Conservation (phyloP, 257 asterid species). For the Verbena officinalis region DNA sequence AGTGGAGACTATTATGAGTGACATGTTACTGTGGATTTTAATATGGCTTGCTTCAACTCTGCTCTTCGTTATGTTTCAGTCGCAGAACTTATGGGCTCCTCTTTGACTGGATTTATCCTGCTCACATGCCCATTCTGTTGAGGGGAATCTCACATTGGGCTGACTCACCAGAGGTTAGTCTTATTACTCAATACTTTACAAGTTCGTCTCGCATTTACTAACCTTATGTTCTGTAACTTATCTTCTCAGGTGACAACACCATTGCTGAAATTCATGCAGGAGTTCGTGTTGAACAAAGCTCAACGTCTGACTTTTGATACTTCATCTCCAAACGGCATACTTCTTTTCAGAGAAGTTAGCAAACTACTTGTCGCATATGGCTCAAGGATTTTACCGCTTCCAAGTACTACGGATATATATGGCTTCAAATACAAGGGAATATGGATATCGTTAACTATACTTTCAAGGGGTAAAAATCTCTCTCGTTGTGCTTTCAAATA, state of each 20-base stretch:
- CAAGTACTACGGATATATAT: constrained; percentile 80
- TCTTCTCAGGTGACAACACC: constrained; percentile 89
- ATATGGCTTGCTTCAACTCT: constrained; percentile 24
- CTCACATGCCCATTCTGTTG: constrained; percentile 84
- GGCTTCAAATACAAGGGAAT: constrained; percentile 95
- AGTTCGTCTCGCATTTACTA: constrained; percentile 21
- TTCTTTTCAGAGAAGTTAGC: constrained; percentile 97
- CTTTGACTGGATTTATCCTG: constrained; percentile 98
- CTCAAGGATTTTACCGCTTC: constrained; percentile 76
- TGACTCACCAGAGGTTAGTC: constrained; percentile 87
- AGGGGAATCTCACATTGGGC: constrained; percentile 96
- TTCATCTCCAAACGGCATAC: constrained; percentile 97
- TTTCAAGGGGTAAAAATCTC: constrained; percentile 69
- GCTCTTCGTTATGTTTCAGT: constrained; percentile 50
- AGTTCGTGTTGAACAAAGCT: constrained; percentile 90
- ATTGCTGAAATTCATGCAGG: constrained; percentile 88
- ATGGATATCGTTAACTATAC: constrained; percentile 87
- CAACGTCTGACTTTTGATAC: constrained; percentile 93
- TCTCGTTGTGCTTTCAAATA: constrained; percentile 21
- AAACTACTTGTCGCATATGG: constrained; percentile 92
- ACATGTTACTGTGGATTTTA: constrained; percentile 7
- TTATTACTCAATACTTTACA: constrained; percentile 8
- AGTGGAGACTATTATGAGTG: constrained; percentile 28
- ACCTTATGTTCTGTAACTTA: constrained; percentile 23
- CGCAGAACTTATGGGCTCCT: constrained; percentile 90